Base-by-base conservation (phyloP, 2,329 filamentous ascomycete species). In the Stagonosporopsis rhizophila region DNA sequence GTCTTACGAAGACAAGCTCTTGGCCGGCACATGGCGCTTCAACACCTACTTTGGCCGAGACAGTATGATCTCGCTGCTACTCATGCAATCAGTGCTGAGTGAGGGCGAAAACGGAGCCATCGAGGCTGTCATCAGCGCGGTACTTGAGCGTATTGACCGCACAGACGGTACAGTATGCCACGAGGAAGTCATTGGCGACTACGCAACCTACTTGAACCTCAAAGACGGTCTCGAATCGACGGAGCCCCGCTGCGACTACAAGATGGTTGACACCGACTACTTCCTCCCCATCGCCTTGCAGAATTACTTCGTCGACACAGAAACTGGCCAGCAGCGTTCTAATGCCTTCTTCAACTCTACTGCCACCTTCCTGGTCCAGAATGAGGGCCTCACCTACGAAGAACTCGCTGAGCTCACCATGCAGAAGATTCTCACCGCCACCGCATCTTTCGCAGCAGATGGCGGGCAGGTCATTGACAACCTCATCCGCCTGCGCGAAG, bases 1-100 rank as follows among this genome's bases (percentile, higher is more conserved):
- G 4, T 88, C 87, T 0, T 89, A 88, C 60, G 83, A 79, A 0
- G 77, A 85, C 28, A 89, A 89, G 61, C 76, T 89, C 0, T 76
- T 87, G 2, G 86, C 87, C 1, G 86, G 86, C 11, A 85, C 84
- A 4, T 89, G 86, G 87, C 77, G 85, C 1, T 89, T 88, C 62
- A 70, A 89, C 40, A 89, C 86, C 0, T 89, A 89, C 65, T 89
- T 89, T 72, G 86, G 86, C 0, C 81, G 86, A 11, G 86, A 89
- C 65, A 86, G 82, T 58, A 86, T 88, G 79, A 86, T 89, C 35
- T 79, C 84, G 1, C 76, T 83, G 14, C 78, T 89, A 0, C 74
- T 89, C 0, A 75, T 88, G 27, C 81, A 86, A 53, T 80, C 84
- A 0, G 78, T 88, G 0, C 75, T 89, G 1, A 87, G 83, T 46